phyloP scores from a whole-genome alignment of 192 early-diverging fungal species.

The Dissophora ornata region DNA sequence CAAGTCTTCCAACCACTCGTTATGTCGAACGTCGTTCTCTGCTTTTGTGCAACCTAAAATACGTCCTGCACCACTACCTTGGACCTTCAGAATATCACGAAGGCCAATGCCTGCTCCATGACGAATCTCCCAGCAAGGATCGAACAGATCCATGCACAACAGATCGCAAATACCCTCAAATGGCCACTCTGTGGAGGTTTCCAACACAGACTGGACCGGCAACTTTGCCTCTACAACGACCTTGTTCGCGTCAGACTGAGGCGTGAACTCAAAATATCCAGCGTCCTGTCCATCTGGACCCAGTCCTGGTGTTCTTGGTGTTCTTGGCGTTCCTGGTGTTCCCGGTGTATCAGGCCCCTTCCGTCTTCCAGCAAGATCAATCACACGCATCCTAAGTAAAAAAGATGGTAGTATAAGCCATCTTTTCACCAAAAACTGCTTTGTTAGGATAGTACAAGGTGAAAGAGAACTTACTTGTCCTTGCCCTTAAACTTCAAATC shows the following conservation, averaged over 20 bases:
- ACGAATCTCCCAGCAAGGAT: slow-evolving; percentile 89
- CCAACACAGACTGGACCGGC: slow-evolving; percentile 46
- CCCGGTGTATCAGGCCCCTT: no score
- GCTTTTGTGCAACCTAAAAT: slow-evolving; percentile 60
- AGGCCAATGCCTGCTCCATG: slow-evolving; percentile 97
- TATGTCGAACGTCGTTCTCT: slow-evolving; percentile 76
- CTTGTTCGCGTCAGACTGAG: slow-evolving; percentile 68
- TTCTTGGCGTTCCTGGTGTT: slow-evolving; percentile 43
- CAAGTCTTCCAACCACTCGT: slow-evolving; percentile 87
- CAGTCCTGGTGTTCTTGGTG: slow-evolving; percentile 23
- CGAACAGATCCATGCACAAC: slow-evolving; percentile 68
- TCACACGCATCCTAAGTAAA: slow-evolving; percentile 56
- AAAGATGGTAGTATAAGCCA: not conserved
- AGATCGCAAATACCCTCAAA: slow-evolving; percentile 69
- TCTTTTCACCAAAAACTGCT: no score
- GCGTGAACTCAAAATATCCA: slow-evolving; percentile 66
- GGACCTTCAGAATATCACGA: slow-evolving; percentile 86
- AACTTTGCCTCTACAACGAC: slow-evolving; percentile 79
- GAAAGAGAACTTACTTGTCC: slow-evolving; percentile 66
- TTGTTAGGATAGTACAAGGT: not conserved
- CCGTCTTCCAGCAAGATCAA: slow-evolving; percentile 46
- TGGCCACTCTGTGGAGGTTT: slow-evolving; percentile 62
- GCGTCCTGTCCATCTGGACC: slow-evolving; percentile 53
- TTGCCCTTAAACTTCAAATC: slow-evolving; percentile 80
- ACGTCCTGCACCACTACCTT: slow-evolving; percentile 87